phyloP scores from a whole-genome alignment of 495 filamentous ascomycete species.

The Schizothecium vesticola region DNA sequence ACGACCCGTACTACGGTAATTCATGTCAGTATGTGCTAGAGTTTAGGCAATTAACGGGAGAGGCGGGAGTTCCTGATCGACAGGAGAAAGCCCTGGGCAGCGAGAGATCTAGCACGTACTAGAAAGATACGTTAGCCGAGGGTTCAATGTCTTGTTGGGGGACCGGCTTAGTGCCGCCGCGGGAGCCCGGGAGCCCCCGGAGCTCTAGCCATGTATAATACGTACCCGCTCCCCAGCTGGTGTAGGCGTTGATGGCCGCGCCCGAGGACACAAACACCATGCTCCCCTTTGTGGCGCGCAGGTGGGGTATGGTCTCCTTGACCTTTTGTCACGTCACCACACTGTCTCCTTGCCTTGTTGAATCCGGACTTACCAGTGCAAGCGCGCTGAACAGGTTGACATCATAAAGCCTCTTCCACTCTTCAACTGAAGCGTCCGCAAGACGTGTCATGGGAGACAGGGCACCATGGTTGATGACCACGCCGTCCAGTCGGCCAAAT shows the following conservation, averaged over 20 bases:
- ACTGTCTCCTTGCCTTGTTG: not conserved
- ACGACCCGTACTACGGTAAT: constrained; percentile 80
- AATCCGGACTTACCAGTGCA: constrained; percentile 56
- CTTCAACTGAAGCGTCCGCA: constrained; percentile 54
- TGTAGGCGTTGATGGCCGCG: constrained; percentile 61
- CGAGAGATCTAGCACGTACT: too few species aligned
- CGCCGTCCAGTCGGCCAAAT: constrained; percentile 70
- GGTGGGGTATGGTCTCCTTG: constrained; percentile 64
- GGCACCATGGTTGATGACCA: constrained; percentile 85
- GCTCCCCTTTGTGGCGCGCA: constrained; percentile 63
- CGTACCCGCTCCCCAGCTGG: constrained; percentile 69
- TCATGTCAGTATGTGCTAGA: too few species aligned
- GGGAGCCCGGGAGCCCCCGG: too few species aligned
- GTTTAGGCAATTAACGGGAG: too few species aligned
- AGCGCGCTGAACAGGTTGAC: constrained; percentile 79
- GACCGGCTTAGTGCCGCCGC: too few species aligned
- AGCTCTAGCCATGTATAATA: too few species aligned
- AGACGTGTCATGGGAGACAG: constrained; percentile 73
- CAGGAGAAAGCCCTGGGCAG: too few species aligned
- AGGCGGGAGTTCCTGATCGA: too few species aligned
- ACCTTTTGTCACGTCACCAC: constrained; percentile 44
- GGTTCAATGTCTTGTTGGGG: too few species aligned
- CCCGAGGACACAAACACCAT: constrained; percentile 75
- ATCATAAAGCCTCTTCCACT: constrained; percentile 74
- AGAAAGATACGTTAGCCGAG: too few species aligned